phyloP scores from a whole-genome alignment of 1,139 yeast genomes.

The Yamadazyma dendronema region DNA sequence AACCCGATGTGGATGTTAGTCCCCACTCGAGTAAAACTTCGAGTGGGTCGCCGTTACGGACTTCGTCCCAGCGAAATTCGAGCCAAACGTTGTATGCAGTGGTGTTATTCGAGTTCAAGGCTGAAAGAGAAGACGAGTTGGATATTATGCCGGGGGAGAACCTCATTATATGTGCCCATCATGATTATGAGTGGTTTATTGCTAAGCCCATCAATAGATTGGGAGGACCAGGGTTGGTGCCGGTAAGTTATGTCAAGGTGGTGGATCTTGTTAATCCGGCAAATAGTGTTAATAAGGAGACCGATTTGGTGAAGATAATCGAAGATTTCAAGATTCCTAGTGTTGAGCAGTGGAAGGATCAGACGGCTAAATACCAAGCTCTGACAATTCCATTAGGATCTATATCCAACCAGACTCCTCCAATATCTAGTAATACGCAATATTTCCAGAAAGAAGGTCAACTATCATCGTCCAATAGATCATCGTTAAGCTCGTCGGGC shows the following conservation, averaged over 20 bases:
- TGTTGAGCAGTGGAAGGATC: constrained; percentile 93
- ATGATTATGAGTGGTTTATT: constrained; percentile 94
- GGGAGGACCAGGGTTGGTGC: constrained; percentile 97
- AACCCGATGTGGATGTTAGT: constrained; percentile 10
- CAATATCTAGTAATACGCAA: constrained; percentile 38
- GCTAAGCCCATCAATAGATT: constrained; percentile 93
- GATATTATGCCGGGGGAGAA: constrained; percentile 84
- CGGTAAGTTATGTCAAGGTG: constrained; percentile 84
- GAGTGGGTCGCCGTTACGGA: constrained; percentile 3
- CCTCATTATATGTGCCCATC: constrained; percentile 91
- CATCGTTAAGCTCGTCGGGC: constrained; percentile 33
- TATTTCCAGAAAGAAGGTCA: constrained; percentile 31
- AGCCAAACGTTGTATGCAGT: constrained; percentile 46
- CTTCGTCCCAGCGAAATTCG: constrained; percentile 14
- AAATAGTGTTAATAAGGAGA: constrained; percentile 16
- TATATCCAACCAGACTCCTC: constrained; percentile 29
- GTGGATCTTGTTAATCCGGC: constrained; percentile 61
- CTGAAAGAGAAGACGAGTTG: constrained; percentile 88
- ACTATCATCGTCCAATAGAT: constrained; percentile 25
- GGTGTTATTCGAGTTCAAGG: constrained; percentile 74
- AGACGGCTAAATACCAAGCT: constrained; percentile 91
- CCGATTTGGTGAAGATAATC: constrained; percentile 41
- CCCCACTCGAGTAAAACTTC: constrained; percentile 1
- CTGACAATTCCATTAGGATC: constrained; percentile 77
- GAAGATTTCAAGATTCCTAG: constrained; percentile 73